Conservation (phyloP, 2,329 filamentous ascomycete species). For the Apiospora koreana region DNA sequence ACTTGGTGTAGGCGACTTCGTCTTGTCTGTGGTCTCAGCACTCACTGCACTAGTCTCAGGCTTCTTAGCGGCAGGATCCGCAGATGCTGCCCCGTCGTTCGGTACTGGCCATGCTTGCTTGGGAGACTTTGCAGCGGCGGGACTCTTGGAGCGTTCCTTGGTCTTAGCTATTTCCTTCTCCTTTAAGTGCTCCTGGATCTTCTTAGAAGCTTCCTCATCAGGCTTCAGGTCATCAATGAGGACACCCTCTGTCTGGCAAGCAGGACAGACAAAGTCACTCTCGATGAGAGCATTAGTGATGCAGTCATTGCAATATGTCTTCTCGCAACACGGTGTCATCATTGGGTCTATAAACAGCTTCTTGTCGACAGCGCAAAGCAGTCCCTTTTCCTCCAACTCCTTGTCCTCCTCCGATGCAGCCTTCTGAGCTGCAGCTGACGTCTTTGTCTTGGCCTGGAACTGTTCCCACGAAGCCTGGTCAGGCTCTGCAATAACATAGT, state of each 20-base stretch:
- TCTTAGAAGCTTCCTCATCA: constrained; percentile 76
- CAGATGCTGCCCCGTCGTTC: constrained; percentile 28
- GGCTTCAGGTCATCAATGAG: constrained; percentile 87
- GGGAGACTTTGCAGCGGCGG: constrained; percentile 35
- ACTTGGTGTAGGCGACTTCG: constrained; percentile 26
- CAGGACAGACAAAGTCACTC: constrained; percentile 94
- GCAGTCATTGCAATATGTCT: constrained; percentile 99
- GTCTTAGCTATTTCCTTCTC: constrained; percentile 53
- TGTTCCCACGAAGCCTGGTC: constrained; percentile 97
- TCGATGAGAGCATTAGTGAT: constrained; percentile 98
- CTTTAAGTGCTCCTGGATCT: constrained; percentile 74
- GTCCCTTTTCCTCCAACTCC: constrained; percentile 81
- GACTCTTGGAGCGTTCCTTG: constrained; percentile 51
- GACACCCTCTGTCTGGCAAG: constrained; percentile 86
- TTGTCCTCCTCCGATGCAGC: constrained; percentile 76
- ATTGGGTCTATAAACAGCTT: constrained; percentile 98
- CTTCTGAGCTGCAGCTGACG: constrained; percentile 79
- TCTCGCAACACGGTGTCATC: constrained; percentile 97
- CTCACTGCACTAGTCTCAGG: constrained; percentile 33
- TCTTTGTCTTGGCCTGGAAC: constrained; percentile 92
- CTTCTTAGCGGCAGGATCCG: constrained; percentile 35
- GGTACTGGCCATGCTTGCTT: constrained; percentile 40
- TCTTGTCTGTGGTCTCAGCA: constrained; percentile 29
- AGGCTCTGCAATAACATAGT: constrained; percentile 94
- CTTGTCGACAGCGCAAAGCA: constrained; percentile 96